Evolutionary conservation across 1,284 basidiomycete species (phyloP).

Genomic region (Serendipita sp.): DNA sequence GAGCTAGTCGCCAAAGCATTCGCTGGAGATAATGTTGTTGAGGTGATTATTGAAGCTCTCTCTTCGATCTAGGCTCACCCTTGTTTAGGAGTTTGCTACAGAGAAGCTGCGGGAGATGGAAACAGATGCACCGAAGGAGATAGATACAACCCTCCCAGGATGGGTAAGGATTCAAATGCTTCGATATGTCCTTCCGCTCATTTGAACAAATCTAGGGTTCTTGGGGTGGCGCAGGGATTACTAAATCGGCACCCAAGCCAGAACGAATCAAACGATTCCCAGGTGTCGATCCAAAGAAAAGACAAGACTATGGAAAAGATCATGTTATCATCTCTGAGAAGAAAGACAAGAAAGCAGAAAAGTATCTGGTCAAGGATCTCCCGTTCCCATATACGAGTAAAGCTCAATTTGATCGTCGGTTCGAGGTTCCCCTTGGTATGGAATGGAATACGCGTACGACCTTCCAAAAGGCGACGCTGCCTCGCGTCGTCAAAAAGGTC

Average conservation of each 20-base stretch:
- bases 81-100: constrained; percentile 63
- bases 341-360: constrained; percentile 82
- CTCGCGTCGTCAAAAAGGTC: constrained; percentile 76
- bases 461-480: constrained; percentile 74
- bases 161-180: constrained; percentile 49
- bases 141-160: constrained; percentile 85
- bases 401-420: constrained; percentile 75
- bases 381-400: constrained; percentile 88
- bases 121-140: constrained; percentile 68
- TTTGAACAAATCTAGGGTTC: constrained; percentile 43
- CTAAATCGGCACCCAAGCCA: constrained; percentile 41
- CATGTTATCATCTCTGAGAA: constrained; percentile 93
- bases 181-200: background rate
- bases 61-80: constrained; percentile 6
- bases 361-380: constrained; percentile 78
- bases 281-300: constrained; percentile 61
- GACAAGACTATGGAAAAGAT: constrained; percentile 71
- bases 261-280: constrained; percentile 64
- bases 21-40: constrained; percentile 89
- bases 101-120: constrained; percentile 69
- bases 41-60: constrained; percentile 31
- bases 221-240: constrained; percentile 76
- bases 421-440: constrained; percentile 67
- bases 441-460: constrained; percentile 92
- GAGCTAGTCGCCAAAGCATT: constrained; percentile 90